These are phyloP conservation scores for Dendrobium officinale DNA, from an alignment of 106 monocot genomes.

Conservation along the genomic window DNA sequence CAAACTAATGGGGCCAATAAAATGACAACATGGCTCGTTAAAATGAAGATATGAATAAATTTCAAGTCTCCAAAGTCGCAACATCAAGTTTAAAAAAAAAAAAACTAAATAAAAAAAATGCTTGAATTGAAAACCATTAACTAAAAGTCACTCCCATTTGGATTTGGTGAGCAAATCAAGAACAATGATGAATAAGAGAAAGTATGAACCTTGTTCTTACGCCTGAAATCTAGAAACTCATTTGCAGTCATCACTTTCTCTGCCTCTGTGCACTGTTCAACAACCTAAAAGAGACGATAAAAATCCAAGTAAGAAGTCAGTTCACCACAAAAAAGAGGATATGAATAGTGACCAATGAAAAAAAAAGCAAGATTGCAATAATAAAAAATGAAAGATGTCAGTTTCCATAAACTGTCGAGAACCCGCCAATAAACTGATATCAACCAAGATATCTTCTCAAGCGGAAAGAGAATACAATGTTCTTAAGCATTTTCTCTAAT, in stretches of 20 bases:
- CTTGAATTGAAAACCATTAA: background rate
- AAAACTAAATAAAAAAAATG: background rate
- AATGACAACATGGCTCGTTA: background rate
- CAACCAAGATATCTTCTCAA: background rate
- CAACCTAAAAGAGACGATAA: conserved; percentile 42
- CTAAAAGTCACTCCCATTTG: background rate
- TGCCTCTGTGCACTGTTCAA: conserved; percentile 74
- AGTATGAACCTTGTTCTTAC: conserved; percentile 70
- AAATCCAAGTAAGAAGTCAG: background rate
- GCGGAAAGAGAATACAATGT: background rate
- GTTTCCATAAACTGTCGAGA: background rate
- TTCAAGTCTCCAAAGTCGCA: too few relatives aligned
- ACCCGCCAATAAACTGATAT: too few relatives aligned
- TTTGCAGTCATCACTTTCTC: conserved; percentile 61
- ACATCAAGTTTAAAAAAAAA: too few relatives aligned
- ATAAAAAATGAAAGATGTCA: background rate
- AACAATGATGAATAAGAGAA: background rate
- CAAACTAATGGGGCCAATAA: background rate
- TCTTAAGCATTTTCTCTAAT: background rate
- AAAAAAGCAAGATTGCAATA: background rate
- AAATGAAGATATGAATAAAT: too few relatives aligned
- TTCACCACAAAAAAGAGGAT: background rate
- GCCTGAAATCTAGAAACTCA: conserved; percentile 80
- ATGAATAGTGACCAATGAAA: background rate
- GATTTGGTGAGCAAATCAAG: background rate